Evolutionary conservation across 768 basidiomycete species (phyloP).

Genomic region (Termitomyces sp.): DNA sequence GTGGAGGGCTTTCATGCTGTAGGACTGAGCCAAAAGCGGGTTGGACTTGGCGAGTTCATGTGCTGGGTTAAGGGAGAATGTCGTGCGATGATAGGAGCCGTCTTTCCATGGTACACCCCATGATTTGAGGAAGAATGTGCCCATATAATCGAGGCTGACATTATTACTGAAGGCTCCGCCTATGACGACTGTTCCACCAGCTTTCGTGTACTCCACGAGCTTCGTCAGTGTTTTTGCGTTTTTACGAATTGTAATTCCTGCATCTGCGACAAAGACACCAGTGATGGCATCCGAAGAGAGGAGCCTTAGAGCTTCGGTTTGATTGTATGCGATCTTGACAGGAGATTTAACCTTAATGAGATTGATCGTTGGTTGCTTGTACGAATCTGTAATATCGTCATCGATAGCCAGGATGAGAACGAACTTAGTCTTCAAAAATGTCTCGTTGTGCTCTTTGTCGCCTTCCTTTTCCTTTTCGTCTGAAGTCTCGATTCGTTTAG

Average conservation of each 20-base stretch:
- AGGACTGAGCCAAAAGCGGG: conserved; percentile 21
- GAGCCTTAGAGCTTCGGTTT: conserved; percentile 17
- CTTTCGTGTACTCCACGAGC: conserved; percentile 31
- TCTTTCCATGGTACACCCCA: conserved; percentile 32
- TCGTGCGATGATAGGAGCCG: conserved; percentile 36
- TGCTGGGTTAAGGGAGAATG: conserved; percentile 26
- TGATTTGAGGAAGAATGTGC: conserved; percentile 22
- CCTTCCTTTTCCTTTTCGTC: not conserved
- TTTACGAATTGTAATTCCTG: conserved; percentile 22
- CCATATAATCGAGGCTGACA: conserved; percentile 19
- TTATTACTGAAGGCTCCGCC: conserved; percentile 29
- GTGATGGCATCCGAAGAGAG: conserved; percentile 22
- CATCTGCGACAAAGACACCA: conserved; percentile 33
- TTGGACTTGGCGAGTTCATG: conserved; percentile 25
- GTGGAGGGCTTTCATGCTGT: conserved; percentile 40
- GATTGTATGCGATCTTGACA: conserved; percentile 15
- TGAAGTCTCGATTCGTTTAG: not conserved
- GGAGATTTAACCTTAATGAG: conserved; percentile 21
- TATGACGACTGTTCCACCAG: conserved; percentile 33
- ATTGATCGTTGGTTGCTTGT: conserved; percentile 21
- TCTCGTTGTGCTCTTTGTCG: not conserved
- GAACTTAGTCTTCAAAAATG: conserved; percentile 9
- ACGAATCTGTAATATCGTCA: conserved; percentile 15
- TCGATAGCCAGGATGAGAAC: conserved; percentile 28
- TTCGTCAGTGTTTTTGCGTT: conserved; percentile 19